Conservation (phyloP, 2,329 filamentous ascomycete species). For the Ceratocystis eucalypticola region DNA sequence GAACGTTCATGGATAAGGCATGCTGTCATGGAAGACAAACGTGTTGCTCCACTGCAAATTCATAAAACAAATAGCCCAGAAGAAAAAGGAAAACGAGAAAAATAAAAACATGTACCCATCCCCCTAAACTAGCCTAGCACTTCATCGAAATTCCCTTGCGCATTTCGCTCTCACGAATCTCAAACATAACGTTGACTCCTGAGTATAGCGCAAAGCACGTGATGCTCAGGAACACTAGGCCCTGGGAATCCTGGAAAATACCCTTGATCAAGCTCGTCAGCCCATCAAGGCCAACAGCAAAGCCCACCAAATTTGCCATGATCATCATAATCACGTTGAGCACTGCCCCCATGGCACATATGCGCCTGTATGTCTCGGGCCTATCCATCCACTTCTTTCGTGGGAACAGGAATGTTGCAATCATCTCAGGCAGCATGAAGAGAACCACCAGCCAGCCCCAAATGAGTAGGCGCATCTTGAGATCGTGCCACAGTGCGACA, state of each 20-base stretch:
- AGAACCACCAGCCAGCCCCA: conserved; percentile 96
- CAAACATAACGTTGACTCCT: conserved; percentile 90
- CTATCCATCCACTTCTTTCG: conserved; percentile 52
- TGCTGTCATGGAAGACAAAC: neutral
- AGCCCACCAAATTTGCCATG: conserved; percentile 84
- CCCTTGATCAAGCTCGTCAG: conserved; percentile 60
- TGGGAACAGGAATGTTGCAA: conserved; percentile 60
- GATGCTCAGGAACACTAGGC: conserved; percentile 56
- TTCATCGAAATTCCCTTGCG: conserved; percentile 70
- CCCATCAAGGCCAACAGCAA: conserved; percentile 83
- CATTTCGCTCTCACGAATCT: conserved; percentile 73
- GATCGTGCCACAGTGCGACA: conserved; percentile 95
- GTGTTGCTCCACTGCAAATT: neutral
- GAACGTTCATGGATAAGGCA: conserved; percentile 1
- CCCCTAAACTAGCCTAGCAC: conserved; percentile 29
- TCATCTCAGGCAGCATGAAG: conserved; percentile 82
- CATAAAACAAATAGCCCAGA: neutral
- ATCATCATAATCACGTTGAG: conserved; percentile 91
- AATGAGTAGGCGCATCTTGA: conserved; percentile 74
- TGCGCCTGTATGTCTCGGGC: conserved; percentile 61
- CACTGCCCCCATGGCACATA: conserved; percentile 71
- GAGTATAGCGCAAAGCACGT: conserved; percentile 69
- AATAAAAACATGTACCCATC: neutral
- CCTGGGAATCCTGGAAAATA: conserved; percentile 62
- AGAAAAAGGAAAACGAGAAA: neutral